phyloP scores from a whole-genome alignment of 176 grass and related monocot species.

The Oryza meridionalis region DNA sequence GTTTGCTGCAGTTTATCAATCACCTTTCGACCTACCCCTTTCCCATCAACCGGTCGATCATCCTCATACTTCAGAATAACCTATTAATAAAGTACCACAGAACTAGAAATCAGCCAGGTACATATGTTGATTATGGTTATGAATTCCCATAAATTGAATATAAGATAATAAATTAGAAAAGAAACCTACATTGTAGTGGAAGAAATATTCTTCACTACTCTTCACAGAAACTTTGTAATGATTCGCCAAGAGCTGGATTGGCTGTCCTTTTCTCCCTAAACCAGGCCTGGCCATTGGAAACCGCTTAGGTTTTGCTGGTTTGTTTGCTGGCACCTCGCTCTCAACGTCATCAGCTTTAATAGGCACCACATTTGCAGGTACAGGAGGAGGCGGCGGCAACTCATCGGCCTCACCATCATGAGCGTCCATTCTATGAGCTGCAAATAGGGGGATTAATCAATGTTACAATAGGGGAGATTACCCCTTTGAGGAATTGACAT shows the following conservation, averaged over 20 bases:
- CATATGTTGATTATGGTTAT: neutral
- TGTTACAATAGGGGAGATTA: neutral
- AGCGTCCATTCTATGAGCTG: constrained; percentile 42
- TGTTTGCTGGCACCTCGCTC: neutral
- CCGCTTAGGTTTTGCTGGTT: constrained; percentile 48
- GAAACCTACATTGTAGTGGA: constrained; percentile 76
- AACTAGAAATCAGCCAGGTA: constrained; percentile 11
- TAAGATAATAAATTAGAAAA: constrained; percentile 11
- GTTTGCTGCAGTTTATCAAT: constrained; percentile 66
- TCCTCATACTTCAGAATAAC: constrained; percentile 76
- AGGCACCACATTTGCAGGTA: constrained; percentile 57
- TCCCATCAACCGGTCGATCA: constrained; percentile 47
- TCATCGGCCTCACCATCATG: constrained; percentile 43
- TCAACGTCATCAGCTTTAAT: constrained; percentile 25
- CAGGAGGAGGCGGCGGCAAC: constrained; percentile 52
- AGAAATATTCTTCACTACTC: constrained; percentile 56
- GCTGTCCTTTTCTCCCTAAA: constrained; percentile 54
- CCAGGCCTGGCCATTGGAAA: constrained; percentile 59
- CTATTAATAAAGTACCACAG: constrained; percentile 33
- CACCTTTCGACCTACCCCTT: constrained; percentile 66
- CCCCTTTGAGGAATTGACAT: neutral
- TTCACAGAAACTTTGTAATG: constrained; percentile 69
- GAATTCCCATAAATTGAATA: constrained; percentile 1
- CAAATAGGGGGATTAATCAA: neutral
- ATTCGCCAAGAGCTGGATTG: constrained; percentile 61